A percentile compares a stretch with the other conserved stretches of the same genome.
phyloP scores from a whole-genome alignment of 1,139 yeast species.

The Kodamaea fungicola region DNA sequence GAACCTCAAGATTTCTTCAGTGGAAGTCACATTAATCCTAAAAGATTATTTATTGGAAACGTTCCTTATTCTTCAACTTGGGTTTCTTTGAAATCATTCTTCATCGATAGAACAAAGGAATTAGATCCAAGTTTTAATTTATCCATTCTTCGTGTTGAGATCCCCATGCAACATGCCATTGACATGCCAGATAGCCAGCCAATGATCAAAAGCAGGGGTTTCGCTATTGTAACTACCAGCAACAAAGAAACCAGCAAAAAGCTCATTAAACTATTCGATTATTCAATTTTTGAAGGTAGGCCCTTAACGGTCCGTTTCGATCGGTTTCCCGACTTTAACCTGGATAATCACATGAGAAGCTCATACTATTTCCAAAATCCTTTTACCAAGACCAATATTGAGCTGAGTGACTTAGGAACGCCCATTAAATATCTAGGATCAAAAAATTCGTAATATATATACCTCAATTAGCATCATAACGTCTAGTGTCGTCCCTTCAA shows the following conservation, averaged over 20 bases:
- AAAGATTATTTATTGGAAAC: constrained; percentile 51
- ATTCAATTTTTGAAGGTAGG: constrained; percentile 54
- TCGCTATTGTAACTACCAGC: constrained; percentile 60
- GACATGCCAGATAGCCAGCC: constrained; percentile 3
- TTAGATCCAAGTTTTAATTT: constrained; percentile 28
- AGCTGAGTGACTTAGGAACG: too few species aligned
- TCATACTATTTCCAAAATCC: too few species aligned
- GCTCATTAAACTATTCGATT: constrained; percentile 50
- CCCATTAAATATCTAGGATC: too few species aligned
- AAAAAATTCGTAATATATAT: too few species aligned
- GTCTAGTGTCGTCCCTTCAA: too few species aligned
- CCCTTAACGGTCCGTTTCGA: constrained; percentile 59
- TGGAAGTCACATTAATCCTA: constrained; percentile 32
- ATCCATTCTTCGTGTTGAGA: constrained; percentile 49
- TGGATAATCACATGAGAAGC: too few species aligned
- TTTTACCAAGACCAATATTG: too few species aligned
- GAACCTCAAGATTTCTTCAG: constrained; percentile 12
- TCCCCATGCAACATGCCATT: constrained; percentile 39
- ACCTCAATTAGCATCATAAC: too few species aligned
- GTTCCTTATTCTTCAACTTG: constrained; percentile 57
- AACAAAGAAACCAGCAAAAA: constrained; percentile 46
- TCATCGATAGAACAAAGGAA: constrained; percentile 27
- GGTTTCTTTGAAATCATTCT: constrained; percentile 50
- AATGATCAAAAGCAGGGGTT: constrained; percentile 45
- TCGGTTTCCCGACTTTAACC: constrained; percentile 41